Evolutionary conservation across 1,139 yeast species (phyloP), one percentile per base, ranked within the genome.

Genomic region (Blastobotrys apis): DNA sequence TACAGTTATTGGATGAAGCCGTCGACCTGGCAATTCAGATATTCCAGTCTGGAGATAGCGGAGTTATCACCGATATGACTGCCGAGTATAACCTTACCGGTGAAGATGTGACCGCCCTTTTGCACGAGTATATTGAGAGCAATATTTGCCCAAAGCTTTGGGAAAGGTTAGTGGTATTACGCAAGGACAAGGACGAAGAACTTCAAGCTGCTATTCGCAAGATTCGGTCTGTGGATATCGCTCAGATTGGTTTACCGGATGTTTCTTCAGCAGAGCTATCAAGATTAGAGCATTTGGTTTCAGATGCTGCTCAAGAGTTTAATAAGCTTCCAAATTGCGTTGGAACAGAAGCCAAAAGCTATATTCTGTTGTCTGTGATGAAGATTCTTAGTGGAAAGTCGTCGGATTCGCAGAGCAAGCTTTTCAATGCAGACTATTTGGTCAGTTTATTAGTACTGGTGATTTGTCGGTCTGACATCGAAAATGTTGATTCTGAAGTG

Each of bases 341-440:
- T 8, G 75, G 75, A 30, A 79, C 82, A 58, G 60, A 69, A 1
- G 68, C 68, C 4, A 86, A 86, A 58, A 68, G 79, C 13, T 66
- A 67, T 1, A 69, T 80, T 0, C 59, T 88, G 2, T 60, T 75
- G 3, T 66, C 73, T 1, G 78, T 90, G 0, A 68, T 88, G 32
- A 69, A 72, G 37, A 64, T 69, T 0, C 59, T 87, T 13, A 41
- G 39, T 33, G 43, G 37, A 36, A 34, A 37, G 15, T 43, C 39
- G 29, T 47, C 42, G 12, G 53, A 27, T 9, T 6, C 32, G n/a
- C n/a, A 6, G n/a, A 19, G 31, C 30, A 15, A 41, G 69, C 1
- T 45, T 2, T 70, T 87, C 10, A 92, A 84, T 62, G 97, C 97
- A 0, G 97, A 90, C 58, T 79, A 85, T 0, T 67, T 90, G 31